Conservation (phyloP, 2,329 filamentous ascomycete species). For the Simplicillium sp. region DNA sequence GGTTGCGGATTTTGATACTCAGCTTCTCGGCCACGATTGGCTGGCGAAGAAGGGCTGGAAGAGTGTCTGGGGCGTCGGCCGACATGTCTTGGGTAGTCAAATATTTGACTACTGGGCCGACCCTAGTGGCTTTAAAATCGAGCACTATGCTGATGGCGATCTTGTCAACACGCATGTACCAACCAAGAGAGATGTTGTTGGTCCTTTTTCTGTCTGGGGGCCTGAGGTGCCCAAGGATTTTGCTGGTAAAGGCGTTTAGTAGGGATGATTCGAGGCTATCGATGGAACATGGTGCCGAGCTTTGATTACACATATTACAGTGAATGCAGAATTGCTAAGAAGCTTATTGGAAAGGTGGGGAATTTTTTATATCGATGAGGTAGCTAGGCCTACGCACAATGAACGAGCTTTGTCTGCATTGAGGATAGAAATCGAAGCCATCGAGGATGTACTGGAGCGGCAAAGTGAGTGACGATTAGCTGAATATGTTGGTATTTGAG, state of each 20-base stretch:
- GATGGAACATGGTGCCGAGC: no score
- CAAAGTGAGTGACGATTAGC: no score
- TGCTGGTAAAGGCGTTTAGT: neutral
- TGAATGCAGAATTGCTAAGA: no score
- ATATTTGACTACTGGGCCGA: constrained; percentile 58
- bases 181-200: constrained; percentile 1
- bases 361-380: no score
- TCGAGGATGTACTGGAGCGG: no score
- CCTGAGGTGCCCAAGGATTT: constrained; percentile 1
- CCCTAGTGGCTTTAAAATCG: constrained; percentile 40
- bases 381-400: no score
- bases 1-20: constrained; percentile 51
- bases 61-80: constrained; percentile 50
- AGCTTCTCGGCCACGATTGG: constrained; percentile 51
- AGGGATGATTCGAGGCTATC: no score
- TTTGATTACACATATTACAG: no score
- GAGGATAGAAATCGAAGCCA: no score
- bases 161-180: constrained; percentile 39
- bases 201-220: constrained; percentile 1
- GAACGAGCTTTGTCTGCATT: no score
- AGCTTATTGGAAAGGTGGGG: no score
- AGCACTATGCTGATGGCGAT: constrained; percentile 55
- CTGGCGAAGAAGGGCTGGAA: constrained; percentile 41
- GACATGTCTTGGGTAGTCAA: constrained; percentile 50
- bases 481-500: no score